Base-by-base conservation (phyloP, 441 rosid genomes). In the Metrosideros polymorpha region DNA sequence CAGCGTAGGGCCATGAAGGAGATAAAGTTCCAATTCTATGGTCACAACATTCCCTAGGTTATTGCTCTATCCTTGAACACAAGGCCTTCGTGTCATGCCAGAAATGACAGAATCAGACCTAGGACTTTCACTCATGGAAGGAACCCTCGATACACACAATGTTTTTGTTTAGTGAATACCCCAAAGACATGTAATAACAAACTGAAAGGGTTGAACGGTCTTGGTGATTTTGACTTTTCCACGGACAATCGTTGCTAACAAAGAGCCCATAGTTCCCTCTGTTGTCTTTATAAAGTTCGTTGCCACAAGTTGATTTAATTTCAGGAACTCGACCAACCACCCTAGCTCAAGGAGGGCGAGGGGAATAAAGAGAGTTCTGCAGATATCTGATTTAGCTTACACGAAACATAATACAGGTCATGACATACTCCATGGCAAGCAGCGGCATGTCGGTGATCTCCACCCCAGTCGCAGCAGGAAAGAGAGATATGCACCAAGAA, bases 401-500 rank as follows among this genome's bases (percentile, higher is more conserved):
- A 52, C 56, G 13, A 89, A 56, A n/a, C 30, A 27, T 54, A 83
- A 61, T 42, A 45, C 54, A 49, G 35, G 89, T 6, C 79, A 66
- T 66, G 61, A 47, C n/a, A 32, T 35, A 9, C 59, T 32, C 86
- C 52, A 93, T 93, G 93, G 93, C 92, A 54, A 86, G 89, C 83
- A 85, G 86, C 56, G 84, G 91, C 25, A 82, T 91, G 91, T 52
- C 90, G 10, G 66, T 91, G 61, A 83, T 92, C 53, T 84, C 90
- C 49, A 82, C 92, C 35, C 89, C 88, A 13, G 87, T 89, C 18
- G 86, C 95, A 51, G 24, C 89, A 22, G 84, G 89, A 12, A 75
- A 76, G 4, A 91, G 55, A 45, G 93, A 92, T 51, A 86, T 89
- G 82, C 87, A 87, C 27, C 92, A 88, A 86, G 94, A 93, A 84